Base-by-base conservation (phyloP, 129 eudicot genomes). In the Flaveria linearis region DNA sequence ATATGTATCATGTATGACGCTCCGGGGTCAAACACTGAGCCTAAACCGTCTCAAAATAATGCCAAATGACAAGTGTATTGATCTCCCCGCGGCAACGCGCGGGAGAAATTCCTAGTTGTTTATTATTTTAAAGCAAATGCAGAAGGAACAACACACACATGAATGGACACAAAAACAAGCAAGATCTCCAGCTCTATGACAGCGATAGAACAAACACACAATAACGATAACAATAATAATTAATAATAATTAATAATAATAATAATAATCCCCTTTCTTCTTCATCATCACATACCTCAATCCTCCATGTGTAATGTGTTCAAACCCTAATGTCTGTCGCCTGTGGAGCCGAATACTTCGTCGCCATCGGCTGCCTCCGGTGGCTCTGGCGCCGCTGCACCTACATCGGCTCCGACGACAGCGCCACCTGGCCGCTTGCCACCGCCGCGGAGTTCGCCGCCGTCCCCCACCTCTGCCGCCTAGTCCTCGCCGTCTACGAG, bases 331-430 rank as follows among this genome's bases (percentile, higher is more conserved):
- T 93, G 96, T 88, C 95, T 2, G 90, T 93, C 3, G 66, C 84
- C 7, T 93, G 98, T 69, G 96, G 98, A 45, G 96, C 85, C 1
- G 97, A 88, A 28, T 90, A 90, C 65, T 89, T 90, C 16, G 20
- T 93, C 28, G 87, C 76, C 2, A n/a, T 85, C 0, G 98, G 97
- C 51, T 88, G 88, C 39, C 73, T 88, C 50, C 92, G 98, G 14
- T 93, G 98, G 98, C 77, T 76, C 1, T 90, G 96, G 97, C 87
- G 84, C 66, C 95, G 97, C 30, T 93, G 96, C 77, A 93, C 97
- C 9, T 88, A 93, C 78, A 75, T 90, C 67, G 97, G 98, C 74
- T 68, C 88, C 53, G 83, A 93, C 82, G 98, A 93, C 89, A 90
- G 95, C 74, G 86, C 92, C 80, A 75, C 90, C 16, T 93, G 98